A percentile compares a stretch with the other conserved stretches of the same genome.
Conservation (phyloP, 2,329 filamentous ascomycete genomes). For the Apiospora rasikravindrae region DNA sequence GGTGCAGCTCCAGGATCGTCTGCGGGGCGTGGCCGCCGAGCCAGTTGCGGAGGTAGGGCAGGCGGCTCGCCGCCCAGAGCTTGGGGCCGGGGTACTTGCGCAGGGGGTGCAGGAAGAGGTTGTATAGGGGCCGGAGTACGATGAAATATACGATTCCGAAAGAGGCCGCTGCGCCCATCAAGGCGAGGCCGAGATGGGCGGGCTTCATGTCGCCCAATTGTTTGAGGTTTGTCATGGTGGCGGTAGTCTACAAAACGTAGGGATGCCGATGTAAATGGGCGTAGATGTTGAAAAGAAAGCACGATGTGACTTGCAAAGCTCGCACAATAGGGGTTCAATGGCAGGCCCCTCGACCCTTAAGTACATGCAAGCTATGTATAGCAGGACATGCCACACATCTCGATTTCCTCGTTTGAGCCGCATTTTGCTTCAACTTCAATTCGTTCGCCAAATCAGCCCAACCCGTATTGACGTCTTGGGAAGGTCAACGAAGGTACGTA, state of each 20-base stretch:
- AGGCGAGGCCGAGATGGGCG: background rate
- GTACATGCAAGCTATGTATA: background rate
- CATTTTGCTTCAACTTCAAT: background rate
- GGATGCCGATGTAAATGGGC: background rate
- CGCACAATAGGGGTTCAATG: background rate
- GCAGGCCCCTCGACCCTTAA: background rate
- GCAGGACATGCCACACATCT: background rate
- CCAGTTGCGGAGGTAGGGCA: constrained; percentile 19
- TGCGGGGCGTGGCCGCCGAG: constrained; percentile 23
- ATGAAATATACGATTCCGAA: background rate
- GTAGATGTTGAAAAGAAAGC: background rate
- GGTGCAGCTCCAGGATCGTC: constrained; percentile 33
- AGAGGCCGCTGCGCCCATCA: background rate
- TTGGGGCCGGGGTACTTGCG: constrained; percentile 31
- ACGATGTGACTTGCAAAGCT: background rate
- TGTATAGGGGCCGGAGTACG: constrained; percentile 21
- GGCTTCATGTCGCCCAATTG: background rate
- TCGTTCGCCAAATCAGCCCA: background rate
- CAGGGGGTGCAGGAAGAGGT: constrained; percentile 32
- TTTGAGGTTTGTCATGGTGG: background rate
- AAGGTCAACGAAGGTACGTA: background rate
- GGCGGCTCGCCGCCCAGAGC: constrained; percentile 23
- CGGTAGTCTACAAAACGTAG: background rate
- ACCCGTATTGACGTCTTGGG: background rate
- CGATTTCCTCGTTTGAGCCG: background rate